Conservation (phyloP, 768 basidiomycete genomes). For the Hygrophoropsis aurantiaca region DNA sequence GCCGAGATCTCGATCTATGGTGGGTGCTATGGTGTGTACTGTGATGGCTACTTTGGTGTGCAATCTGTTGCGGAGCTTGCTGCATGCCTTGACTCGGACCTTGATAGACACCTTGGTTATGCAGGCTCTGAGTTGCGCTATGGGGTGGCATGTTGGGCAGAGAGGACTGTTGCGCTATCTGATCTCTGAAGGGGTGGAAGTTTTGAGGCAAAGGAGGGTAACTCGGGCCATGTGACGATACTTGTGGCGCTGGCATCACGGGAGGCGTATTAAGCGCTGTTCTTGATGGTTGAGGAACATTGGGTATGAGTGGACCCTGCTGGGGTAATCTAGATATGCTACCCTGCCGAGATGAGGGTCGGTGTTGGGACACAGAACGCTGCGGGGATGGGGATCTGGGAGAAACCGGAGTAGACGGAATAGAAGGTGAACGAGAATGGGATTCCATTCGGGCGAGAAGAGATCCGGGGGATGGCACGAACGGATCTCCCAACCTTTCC, state of each 20-base stretch:
- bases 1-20: conserved; percentile 25
- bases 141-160: background rate
- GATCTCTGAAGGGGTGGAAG: conserved; percentile 3
- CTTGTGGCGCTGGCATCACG: conserved; percentile 14
- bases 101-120: too few species aligned
- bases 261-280: conserved; percentile 11
- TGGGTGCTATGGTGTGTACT: conserved; percentile 17
- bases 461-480: conserved; percentile 8
- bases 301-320: conserved; percentile 16
- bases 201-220: conserved; percentile 3
- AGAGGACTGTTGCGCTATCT: conserved; percentile 9
- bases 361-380: conserved; percentile 11
- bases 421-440: conserved; percentile 4
- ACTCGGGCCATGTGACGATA: conserved; percentile 9
- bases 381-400: conserved; percentile 16
- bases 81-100: conserved; percentile 3
- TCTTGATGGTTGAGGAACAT: conserved; percentile 19
- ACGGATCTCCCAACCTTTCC: conserved; percentile 16
- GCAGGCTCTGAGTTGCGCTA: background rate
- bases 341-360: conserved; percentile 18
- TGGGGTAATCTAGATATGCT: conserved; percentile 10
- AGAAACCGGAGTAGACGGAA: conserved; percentile 15
- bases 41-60: conserved; percentile 6
- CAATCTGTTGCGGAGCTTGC: conserved; percentile 1
- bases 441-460: conserved; percentile 8